Base-by-base conservation (phyloP, 306 rosid genomes). In the Vachellia pachyceras region DNA sequence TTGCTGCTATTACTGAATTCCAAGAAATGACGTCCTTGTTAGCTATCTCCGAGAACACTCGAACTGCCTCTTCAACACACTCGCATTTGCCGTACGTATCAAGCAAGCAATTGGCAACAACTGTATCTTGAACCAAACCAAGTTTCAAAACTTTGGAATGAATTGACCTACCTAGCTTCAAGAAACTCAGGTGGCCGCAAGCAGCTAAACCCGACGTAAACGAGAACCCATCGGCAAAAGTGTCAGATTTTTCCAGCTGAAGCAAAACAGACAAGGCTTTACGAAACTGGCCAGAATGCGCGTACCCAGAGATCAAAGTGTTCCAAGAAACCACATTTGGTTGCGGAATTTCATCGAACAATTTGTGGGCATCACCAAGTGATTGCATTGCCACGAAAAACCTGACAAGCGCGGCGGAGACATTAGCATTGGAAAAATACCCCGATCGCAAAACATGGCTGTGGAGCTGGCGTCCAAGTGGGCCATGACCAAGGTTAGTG, bases 11-110 rank as follows among this genome's bases (percentile, higher is more conserved):
- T 0, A 87, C 81, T 5, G 97, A 91, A 80, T 91, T 93, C 96
- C 96, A 93, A 12, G 97, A 87, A 75, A 93, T 78, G 18, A 40
- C 57, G 65, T 91, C 94, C 89, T 67, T 91, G 1, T 81, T 85
- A 23, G 37, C 42, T 47, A 83, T 80, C 73, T 81, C 74, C 36
- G 44, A 69, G 49, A 89, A 93, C 36, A 83, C 80, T 44, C 55
- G 7, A 0, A 84, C 75, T 35, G 90, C 87, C 20, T 70, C 80
- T 80, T 81, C 83, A 47, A 85, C 81, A 65, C 61, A 85, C 3
- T 92, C 88, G 3, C 94, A 91, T 91, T 91, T 91, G 37, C 94
- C 97, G 83, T 90, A 94, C 98, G 89, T 90, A 73, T 89, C 88
- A 82, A 89, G 85, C 92, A 90, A 90, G 84, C 98, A 89, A 22